These are phyloP conservation scores for Cucurbita ficifolia DNA, from an alignment of 306 rosid species.

Conservation along the genomic window DNA sequence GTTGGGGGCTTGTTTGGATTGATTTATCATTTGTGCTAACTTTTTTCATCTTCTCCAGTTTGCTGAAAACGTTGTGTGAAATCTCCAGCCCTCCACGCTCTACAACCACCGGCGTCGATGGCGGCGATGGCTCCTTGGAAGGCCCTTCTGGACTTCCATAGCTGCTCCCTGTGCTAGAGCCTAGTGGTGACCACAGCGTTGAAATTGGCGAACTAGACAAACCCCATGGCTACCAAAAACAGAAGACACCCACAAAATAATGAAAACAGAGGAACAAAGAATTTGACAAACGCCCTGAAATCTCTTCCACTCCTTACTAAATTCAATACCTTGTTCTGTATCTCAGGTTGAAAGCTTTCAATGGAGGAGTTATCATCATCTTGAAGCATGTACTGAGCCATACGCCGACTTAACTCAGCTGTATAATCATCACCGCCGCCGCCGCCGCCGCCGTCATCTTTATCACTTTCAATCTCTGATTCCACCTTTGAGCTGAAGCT, in stretches of 20 bases:
- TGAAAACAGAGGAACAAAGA: not conserved
- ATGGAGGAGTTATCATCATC: conserved; percentile 12
- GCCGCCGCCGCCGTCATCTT: not conserved
- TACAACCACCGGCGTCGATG: conserved; percentile 21
- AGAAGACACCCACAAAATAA: not conserved
- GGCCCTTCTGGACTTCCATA: conserved; percentile 36
- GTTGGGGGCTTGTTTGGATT: not conserved
- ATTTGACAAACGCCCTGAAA: not conserved
- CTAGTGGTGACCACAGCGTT: conserved; percentile 30
- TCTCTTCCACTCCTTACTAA: not conserved
- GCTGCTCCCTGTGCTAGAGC: conserved; percentile 29
- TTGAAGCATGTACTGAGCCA: conserved; percentile 36
- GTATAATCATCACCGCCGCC: conserved; percentile 47
- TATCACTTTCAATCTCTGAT: conserved; percentile 14
- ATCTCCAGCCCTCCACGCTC: conserved; percentile 11
- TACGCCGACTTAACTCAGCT: conserved; percentile 40
- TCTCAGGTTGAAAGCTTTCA: conserved; percentile 11
- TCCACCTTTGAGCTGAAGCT: not conserved
- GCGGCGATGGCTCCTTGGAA: conserved; percentile 19
- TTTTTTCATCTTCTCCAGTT: conserved; percentile 30
- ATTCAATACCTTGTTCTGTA: conserved; percentile 20
- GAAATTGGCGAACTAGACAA: conserved; percentile 26
- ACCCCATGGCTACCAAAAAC: conserved; percentile 27
- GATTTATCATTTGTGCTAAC: conserved; percentile 7
- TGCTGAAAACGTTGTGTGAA: not conserved